Percentiles rank a stretch among this genome's conserved stretches.
These are phyloP conservation scores for Eucalyptus marginata DNA, from an alignment of 345 rosid genomes.

Conservation along the genomic window DNA sequence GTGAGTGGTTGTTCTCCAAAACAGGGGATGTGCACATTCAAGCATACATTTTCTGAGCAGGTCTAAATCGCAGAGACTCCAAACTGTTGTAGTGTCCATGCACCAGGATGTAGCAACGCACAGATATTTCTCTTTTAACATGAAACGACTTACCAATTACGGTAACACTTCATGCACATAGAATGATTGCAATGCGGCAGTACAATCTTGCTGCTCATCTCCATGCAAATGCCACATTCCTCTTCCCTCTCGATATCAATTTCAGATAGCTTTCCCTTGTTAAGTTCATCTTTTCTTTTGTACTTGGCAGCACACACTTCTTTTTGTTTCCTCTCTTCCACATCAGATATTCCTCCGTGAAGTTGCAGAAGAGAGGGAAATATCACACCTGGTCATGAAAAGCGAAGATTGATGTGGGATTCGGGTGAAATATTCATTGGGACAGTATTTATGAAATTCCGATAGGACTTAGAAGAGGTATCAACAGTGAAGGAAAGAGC, in stretches of 20 bases:
- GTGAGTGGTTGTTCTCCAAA: not conserved
- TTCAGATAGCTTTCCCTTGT: constrained; percentile 64
- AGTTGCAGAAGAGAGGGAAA: constrained; percentile 85
- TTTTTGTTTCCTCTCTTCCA: constrained; percentile 70
- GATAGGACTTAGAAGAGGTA: not conserved
- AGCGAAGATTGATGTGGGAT: not conserved
- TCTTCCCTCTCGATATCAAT: constrained; percentile 80
- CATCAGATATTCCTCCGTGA: constrained; percentile 59
- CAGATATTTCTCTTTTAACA: not conserved
- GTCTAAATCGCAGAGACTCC: not conserved
- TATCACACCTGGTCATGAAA: constrained; percentile 47
- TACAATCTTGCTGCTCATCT: constrained; percentile 53
- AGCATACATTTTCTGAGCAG: not conserved
- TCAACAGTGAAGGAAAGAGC: not conserved
- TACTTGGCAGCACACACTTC: constrained; percentile 54
- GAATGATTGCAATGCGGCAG: constrained; percentile 80
- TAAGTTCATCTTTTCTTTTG: constrained; percentile 24
- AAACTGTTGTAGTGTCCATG: not conserved
- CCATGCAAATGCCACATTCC: constrained; percentile 94
- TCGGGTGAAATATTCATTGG: not conserved
- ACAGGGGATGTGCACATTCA: not conserved
- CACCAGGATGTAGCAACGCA: not conserved
- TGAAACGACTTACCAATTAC: constrained; percentile 36
- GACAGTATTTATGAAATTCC: not conserved
- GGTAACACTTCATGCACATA: constrained; percentile 73